Conservation (phyloP, 139 green algal species). For the Volvox africanus region DNA sequence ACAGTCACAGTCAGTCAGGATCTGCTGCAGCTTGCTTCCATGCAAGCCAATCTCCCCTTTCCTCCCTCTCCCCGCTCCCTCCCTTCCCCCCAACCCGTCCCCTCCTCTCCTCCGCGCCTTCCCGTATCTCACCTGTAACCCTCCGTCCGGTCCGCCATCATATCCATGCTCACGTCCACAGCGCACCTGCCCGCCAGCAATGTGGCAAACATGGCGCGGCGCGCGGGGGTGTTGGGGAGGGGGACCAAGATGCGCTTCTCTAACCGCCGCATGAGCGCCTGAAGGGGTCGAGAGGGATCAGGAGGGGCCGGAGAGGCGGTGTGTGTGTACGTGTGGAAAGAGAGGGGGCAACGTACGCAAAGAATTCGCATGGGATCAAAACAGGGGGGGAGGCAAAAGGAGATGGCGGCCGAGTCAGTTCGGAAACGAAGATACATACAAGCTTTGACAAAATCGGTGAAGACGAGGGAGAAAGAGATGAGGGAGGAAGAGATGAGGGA, state of each 20-base stretch:
- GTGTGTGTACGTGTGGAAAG: too few relatives aligned
- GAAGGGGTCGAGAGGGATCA: not conserved
- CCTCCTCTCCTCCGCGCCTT: too few relatives aligned
- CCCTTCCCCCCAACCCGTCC: not conserved
- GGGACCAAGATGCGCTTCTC: slow-evolving; percentile 75
- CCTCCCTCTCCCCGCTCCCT: not conserved
- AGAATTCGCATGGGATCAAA: not conserved
- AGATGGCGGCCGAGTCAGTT: too few relatives aligned
- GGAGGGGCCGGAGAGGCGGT: not conserved
- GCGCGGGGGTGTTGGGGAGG: slow-evolving; percentile 57
- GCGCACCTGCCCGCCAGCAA: slow-evolving; percentile 55
- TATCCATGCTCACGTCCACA: slow-evolving; percentile 48
- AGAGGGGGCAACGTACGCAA: not conserved
- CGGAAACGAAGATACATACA: not conserved
- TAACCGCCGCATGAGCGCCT: slow-evolving; percentile 66
- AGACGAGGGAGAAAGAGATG: too few relatives aligned
- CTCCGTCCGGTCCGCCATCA: slow-evolving; percentile 56
- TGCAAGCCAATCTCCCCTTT: not conserved
- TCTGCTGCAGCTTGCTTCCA: not conserved
- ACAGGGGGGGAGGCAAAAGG: not conserved
- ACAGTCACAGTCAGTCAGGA: too few relatives aligned
- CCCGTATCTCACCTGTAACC: slow-evolving; percentile 56
- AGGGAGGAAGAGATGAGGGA: too few relatives aligned
- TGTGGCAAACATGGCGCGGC: slow-evolving; percentile 55
- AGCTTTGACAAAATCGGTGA: too few relatives aligned